Base-by-base conservation (phyloP, 495 filamentous ascomycete species). In the Amorphotheca resinae region DNA sequence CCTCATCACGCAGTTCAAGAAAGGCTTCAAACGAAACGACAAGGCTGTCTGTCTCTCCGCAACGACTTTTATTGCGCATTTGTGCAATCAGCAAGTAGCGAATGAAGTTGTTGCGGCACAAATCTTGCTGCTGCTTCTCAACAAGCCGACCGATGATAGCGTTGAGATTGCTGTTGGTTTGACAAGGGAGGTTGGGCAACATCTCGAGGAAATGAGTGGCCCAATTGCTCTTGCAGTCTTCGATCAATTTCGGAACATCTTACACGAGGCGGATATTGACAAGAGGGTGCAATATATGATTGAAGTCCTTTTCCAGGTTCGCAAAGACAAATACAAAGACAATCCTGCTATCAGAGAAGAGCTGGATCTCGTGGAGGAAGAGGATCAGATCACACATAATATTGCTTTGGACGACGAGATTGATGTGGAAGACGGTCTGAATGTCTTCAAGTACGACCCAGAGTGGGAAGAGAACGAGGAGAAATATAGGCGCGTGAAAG, bases 211-310 rank as follows among this genome's bases (percentile, higher is more conserved):
- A 59, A 91, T 94, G 84, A 88, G 79, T 51, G 70, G 77, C 1
- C 67, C 78, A 16, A 91, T 96, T 52, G 82, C 85, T 16, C 72
- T 87, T 43, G 82, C 78, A 34, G 84, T 99, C 12, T 99, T 91
- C 46, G 93, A 96, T 54, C 88, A 94, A 57, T 93, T 99, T 65
- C 67, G 91, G 39, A 87, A 77, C 44, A 96, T 96, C 50, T 68
- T 99, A 7, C 87, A 96, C 60, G 93, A 96, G 58, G 84, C 85
- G 26, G 86, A 87, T 55, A 89, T 96, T 54, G 91, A 99, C 55
- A 94, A 93, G 64, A 70, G 91, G 44, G 84, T 88, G 22, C 91
- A 96, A 64, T 96, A 95, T 60, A 93, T 93, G 87, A 93, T 99
- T 47, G 91, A 99, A 58, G 89, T 95, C 7, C 66, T 99, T 42